These are phyloP conservation scores for Ceriops tagal DNA, from an alignment of 345 rosid species.

Conservation along the genomic window DNA sequence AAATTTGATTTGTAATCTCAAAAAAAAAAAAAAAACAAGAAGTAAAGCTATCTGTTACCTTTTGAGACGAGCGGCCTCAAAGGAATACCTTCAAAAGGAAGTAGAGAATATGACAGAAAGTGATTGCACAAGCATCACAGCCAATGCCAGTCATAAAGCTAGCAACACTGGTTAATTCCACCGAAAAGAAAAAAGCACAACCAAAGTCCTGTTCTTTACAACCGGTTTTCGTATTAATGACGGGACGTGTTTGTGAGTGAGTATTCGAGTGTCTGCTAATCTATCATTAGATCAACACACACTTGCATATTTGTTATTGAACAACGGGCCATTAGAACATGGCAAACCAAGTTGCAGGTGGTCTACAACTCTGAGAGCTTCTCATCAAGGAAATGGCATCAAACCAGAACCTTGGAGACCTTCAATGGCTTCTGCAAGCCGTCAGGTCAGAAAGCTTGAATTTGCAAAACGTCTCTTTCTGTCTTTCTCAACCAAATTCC, in stretches of 20 bases:
- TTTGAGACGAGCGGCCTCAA: constrained; percentile 13
- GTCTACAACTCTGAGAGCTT: not conserved
- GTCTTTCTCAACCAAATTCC: constrained; percentile 48
- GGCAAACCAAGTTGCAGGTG: not conserved
- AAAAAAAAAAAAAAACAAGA: not conserved
- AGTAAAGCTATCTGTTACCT: constrained; percentile 18
- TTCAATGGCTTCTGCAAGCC: constrained; percentile 59
- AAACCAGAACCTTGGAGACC: constrained; percentile 50
- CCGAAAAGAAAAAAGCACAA: not conserved
- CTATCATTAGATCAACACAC: not conserved
- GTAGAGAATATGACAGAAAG: constrained; percentile 16
- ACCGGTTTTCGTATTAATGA: no score
- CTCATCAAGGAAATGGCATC: constrained; percentile 43
- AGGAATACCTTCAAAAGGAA: constrained; percentile 19
- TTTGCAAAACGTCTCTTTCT: constrained; percentile 61
- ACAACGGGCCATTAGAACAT: not conserved
- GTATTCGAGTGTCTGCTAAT: not conserved
- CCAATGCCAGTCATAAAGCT: not conserved
- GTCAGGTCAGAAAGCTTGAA: constrained; percentile 48
- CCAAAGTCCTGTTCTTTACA: not conserved
- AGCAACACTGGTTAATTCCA: not conserved
- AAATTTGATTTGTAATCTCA: not conserved
- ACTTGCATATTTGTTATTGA: not conserved
- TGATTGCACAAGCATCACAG: not conserved
- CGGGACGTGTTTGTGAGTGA: no score